Evolutionary conservation across 1,284 basidiomycete genomes (phyloP), one percentile per base, ranked within the genome.

Genomic region (Wolfiporia cocos): DNA sequence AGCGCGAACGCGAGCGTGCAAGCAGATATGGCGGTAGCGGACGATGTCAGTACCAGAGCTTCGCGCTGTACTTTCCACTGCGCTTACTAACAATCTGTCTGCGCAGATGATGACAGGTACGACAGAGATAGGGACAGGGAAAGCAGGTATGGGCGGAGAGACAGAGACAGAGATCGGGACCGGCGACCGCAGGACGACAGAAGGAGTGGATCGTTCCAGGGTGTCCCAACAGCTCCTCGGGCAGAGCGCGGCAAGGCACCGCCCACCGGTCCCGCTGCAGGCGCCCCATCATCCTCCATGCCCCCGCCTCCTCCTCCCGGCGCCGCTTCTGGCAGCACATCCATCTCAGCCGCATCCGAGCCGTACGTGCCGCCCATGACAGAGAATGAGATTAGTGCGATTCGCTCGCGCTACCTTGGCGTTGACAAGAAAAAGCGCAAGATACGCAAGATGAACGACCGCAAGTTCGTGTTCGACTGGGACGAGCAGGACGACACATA

Each of bases 381-480:
- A 2, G 78, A 84, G 40, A 73, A 69, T 35, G 91, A 93, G 56
- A 70, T 93, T 11, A 70, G 70, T 0, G 83, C 85, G 0, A 84
- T 93, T 51, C 81, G 89, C 10, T 87, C 89, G 20, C 79, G 92
- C 23, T 96, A 97, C 61, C 80, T 97, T 18, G 93, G 93, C 6
- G 86, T 87, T 15, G 86, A 88, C 63, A 86, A 84, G 65, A 93
- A 93, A 74, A 94, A 94, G 67, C 85, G 89, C 33, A 90, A 90
- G 65, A 85, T 92, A 53, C 81, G 92, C 43, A 95, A 93, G 66
- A 89, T 89, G 76, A 89, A 86, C 54, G 92, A 94, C 60, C 86
- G 92, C 62, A 95, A 95, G 64, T 92, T 97, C 61, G 86, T 94
- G n/a, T 99, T 99, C 58, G 95, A 98, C 61, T 98, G 95, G 94